phyloP scores from a whole-genome alignment of 495 filamentous ascomycete species.

The Hypoxylon fragiforme region DNA sequence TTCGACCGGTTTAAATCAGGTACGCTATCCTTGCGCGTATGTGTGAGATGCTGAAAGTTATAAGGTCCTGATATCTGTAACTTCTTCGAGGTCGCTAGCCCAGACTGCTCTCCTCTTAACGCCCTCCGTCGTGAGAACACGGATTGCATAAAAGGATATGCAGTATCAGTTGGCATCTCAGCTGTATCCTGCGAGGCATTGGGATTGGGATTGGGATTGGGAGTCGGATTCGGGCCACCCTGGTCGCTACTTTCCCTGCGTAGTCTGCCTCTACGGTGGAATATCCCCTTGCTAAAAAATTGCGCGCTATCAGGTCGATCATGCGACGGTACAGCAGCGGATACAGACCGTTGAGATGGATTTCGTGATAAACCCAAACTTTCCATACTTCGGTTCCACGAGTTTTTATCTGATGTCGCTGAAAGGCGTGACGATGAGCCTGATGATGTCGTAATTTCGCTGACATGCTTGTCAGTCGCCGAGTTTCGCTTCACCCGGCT shows the following conservation, averaged over 20 bases:
- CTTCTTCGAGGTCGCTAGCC: constrained; percentile 40
- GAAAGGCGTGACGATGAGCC: constrained; percentile 52
- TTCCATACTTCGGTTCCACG: constrained; percentile 50
- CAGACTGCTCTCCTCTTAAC: constrained; percentile 39
- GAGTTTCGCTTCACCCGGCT: constrained; percentile 54
- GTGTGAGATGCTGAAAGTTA: constrained; percentile 86
- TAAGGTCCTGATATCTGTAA: constrained; percentile 76
- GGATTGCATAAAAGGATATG: constrained; percentile 44
- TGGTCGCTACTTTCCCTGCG: constrained; percentile 49
- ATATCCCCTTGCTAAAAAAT: constrained; percentile 58
- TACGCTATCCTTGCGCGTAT: constrained; percentile 69
- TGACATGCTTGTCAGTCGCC: constrained; percentile 47
- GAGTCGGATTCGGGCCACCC: no score
- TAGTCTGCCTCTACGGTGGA: constrained; percentile 47
- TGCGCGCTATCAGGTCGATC: constrained; percentile 59
- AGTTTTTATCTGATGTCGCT: constrained; percentile 43
- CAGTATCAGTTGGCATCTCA: constrained; percentile 37
- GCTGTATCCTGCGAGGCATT: constrained; percentile 42
- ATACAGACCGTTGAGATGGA: constrained; percentile 53
- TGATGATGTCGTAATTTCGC: constrained; percentile 52
- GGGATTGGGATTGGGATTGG: no score
- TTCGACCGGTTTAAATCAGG: constrained; percentile 59
- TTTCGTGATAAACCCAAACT: constrained; percentile 49
- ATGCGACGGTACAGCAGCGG: constrained; percentile 47
- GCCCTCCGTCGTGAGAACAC: constrained; percentile 48